A percentile compares a stretch with the other conserved stretches of the same genome.
Conservation (phyloP, 1,139 yeast species). For the Yamadazyma jaroonii region DNA sequence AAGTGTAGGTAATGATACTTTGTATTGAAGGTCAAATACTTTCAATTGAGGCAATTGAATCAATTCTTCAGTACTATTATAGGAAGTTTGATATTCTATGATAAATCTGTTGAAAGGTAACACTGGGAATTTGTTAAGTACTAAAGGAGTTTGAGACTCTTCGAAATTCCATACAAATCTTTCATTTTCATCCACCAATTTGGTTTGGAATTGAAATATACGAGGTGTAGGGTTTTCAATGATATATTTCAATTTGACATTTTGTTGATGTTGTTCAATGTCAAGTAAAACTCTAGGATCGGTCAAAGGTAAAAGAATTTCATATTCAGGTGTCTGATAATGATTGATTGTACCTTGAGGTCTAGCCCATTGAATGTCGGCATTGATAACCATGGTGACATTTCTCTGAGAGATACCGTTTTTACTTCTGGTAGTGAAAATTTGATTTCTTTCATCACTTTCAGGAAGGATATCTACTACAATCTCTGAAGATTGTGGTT, state of each 20-base stretch:
- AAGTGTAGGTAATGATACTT: constrained; percentile 58
- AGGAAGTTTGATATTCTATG: constrained; percentile 36
- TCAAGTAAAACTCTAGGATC: constrained; percentile 65
- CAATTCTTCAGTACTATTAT: constrained; percentile 13
- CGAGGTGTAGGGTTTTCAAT: constrained; percentile 76
- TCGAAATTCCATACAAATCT: constrained; percentile 28
- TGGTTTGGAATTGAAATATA: constrained; percentile 60
- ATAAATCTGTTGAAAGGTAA: constrained; percentile 59
- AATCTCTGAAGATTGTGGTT: constrained; percentile 31
- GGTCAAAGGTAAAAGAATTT: constrained; percentile 55
- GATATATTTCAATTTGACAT: constrained; percentile 41
- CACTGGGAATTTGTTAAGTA: constrained; percentile 44
- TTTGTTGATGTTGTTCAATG: constrained; percentile 13
- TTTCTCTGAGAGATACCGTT: constrained; percentile 42
- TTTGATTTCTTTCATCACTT: constrained; percentile 12
- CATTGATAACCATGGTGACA: constrained; percentile 27
- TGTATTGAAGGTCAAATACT: constrained; percentile 64
- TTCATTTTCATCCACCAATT: constrained; percentile 23
- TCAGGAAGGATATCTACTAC: constrained; percentile 19
- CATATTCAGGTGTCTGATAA: constrained; percentile 39
- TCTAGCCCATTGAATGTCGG: constrained; percentile 36
- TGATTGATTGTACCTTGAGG: constrained; percentile 18
- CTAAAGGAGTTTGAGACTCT: constrained; percentile 23
- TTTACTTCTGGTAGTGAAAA: constrained; percentile 36
- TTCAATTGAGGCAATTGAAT: constrained; percentile 54